Base-by-base conservation (phyloP, 768 basidiomycete genomes). In the Kwoniella sp. region DNA sequence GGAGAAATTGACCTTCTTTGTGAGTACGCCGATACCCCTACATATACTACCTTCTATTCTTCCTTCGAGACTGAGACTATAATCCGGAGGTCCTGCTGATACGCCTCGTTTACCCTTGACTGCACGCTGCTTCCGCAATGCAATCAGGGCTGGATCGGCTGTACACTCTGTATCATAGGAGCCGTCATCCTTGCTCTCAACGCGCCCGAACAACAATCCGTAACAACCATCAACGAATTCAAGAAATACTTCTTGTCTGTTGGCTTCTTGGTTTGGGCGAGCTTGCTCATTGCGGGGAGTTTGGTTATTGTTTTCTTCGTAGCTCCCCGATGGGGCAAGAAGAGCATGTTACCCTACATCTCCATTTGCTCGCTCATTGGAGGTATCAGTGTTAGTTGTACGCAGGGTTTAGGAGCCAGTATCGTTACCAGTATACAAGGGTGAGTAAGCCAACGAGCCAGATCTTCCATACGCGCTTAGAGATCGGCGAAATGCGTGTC, bases 321-420 rank as follows among this genome's bases (percentile, higher is more conserved):
- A 44, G 70, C 67, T 26, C 52, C 63, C 53, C 87, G 88, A 75
- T 91, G 90, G 76, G 94, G 95, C 54, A 92, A 89, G 81, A 87
- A 87, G 81, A 90, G 87, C 74, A 96, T 97, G 95, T 80, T 98
- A 56, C 78, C 78, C 29, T 77, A 95, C 79, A 94, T 98, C 68
- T 83, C 85, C 46, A 90, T 99, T 49, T 99, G 96, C 81, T 91
- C 89, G 67, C 88, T 97, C 85, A 97, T 99, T 74, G 96, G 96
- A 19, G 96, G 96, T 0, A 64, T 81, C 52, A 74, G 72, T 33
- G 80, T 81, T 29, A 73, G 70, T 71, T 94, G 95, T 58, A 95
- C 94, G 15, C 93, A 92, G 30, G 95, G 96, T 33, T 85, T 97
- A 37, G 93, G 96, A 49, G 83, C 91, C 47, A 89, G 92, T 22